Conservation (phyloP, 1,139 yeast species). For the Magnusiomyces paraingens region DNA sequence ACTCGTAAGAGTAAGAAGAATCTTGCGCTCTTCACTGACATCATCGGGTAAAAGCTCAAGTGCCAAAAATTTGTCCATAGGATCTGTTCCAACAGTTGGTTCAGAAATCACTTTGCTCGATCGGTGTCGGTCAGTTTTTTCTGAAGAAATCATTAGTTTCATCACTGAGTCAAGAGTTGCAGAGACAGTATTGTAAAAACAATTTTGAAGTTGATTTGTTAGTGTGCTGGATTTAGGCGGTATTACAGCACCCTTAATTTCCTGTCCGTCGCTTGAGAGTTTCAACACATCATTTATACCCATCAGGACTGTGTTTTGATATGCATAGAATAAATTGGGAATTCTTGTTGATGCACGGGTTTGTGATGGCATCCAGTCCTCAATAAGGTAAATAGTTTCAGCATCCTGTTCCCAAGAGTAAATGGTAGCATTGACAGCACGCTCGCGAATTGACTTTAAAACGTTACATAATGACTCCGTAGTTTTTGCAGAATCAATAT, state of each 20-base stretch:
- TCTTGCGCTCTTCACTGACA: conserved; percentile 35
- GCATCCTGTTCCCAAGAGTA: conserved; percentile 48
- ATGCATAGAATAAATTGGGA: conserved; percentile 27
- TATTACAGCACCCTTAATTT: conserved; percentile 31
- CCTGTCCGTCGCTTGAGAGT: conserved; percentile 19
- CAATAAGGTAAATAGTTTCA: conserved; percentile 38
- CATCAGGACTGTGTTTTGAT: conserved; percentile 29
- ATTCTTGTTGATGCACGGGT: conserved; percentile 23
- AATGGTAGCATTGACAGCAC: conserved; percentile 43
- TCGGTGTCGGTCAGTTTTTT: conserved; percentile 9
- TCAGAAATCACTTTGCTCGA: conserved; percentile 10
- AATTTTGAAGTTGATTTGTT: conserved; percentile 38
- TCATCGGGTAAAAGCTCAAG: conserved; percentile 27
- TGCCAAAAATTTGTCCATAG: conserved; percentile 15
- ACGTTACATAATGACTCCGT: conserved; percentile 36
- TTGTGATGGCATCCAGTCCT: conserved; percentile 34
- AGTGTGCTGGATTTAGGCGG: conserved; percentile 46
- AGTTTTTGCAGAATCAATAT: conserved; percentile 37
- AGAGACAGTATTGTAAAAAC: conserved; percentile 34
- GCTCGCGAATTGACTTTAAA: conserved; percentile 37
- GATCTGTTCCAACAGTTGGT: background rate
- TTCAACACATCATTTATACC: conserved; percentile 28
- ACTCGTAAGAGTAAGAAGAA: conserved; percentile 44
- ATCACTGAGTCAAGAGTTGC: conserved; percentile 27
- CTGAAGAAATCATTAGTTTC: conserved; percentile 14